Conservation (phyloP, 2,329 filamentous ascomycete species). For the Cryphonectria parasitica region DNA sequence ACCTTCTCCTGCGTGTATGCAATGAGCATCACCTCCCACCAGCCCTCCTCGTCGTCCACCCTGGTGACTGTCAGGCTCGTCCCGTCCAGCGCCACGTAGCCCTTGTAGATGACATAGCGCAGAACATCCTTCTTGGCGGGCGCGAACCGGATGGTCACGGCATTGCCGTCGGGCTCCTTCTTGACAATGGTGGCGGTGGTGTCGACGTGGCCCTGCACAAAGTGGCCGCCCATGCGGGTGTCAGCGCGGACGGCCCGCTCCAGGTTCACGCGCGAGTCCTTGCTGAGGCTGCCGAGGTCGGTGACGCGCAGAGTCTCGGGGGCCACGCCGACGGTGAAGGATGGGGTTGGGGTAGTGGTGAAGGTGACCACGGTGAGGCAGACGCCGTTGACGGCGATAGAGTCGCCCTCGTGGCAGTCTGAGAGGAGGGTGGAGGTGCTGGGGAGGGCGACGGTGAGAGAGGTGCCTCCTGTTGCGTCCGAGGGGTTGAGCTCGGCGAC, state of each 20-base stretch:
- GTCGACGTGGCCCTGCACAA: conserved; percentile 97
- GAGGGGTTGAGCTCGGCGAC: conserved; percentile 80
- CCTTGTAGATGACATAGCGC: conserved; percentile 93
- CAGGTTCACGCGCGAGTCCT: conserved; percentile 78
- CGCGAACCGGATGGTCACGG: conserved; percentile 81
- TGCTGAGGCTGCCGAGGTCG: conserved; percentile 77
- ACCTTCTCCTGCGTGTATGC: conserved; percentile 94
- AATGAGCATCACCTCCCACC: conserved; percentile 98
- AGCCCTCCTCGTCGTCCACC: conserved; percentile 77
- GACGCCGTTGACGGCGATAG: conserved; percentile 92
- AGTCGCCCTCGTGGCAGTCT: conserved; percentile 87
- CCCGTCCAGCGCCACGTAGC: conserved; percentile 91
- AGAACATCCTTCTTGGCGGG: conserved; percentile 72
- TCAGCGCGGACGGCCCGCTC: conserved; percentile 89
- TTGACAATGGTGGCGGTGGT: conserved; percentile 77
- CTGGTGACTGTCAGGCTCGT: conserved; percentile 90
- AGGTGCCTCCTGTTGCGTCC: conserved; percentile 85
- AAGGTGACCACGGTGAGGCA: conserved; percentile 83
- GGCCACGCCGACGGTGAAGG: conserved; percentile 91
- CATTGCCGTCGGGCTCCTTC: conserved; percentile 83
- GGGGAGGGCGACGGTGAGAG: conserved; percentile 79
- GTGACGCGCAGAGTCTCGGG: conserved; percentile 96
- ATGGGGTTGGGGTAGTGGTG: conserved; percentile 40
- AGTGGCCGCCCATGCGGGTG: conserved; percentile 97
- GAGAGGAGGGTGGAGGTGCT: conserved; percentile 72